Conservation (phyloP, 129 eudicot genomes). For the Heracleum sosnowskyi region DNA sequence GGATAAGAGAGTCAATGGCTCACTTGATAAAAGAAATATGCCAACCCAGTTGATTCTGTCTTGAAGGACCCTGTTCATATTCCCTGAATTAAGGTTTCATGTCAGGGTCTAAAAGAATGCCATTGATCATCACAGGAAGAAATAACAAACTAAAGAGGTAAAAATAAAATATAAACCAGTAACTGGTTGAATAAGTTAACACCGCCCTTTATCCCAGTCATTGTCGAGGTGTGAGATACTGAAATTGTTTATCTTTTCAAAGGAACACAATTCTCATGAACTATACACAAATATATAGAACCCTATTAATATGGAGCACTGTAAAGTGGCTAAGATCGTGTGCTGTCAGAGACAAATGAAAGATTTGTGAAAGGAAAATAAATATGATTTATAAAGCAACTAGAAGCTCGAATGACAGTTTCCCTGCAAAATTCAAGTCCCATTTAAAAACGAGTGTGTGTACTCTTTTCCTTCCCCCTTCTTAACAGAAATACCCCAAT, state of each 20-base stretch:
- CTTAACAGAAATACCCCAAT: not conserved
- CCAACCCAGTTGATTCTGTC: constrained; percentile 78
- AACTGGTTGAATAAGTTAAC: not conserved
- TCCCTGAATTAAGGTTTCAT: constrained; percentile 36
- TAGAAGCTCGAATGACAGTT: not conserved
- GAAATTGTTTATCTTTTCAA: not conserved
- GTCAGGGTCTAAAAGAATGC: not conserved
- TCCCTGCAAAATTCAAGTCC: not conserved
- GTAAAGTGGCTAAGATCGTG: not conserved
- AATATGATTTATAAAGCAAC: not conserved
- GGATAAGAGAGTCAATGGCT: constrained; percentile 11
- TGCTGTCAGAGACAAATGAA: not conserved
- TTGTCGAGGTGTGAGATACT: not conserved
- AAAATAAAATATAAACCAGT: not conserved
- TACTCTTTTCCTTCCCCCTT: too few species aligned
- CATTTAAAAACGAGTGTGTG: not conserved
- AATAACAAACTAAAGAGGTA: not conserved
- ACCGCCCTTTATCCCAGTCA: not conserved
- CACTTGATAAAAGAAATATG: constrained; percentile 81
- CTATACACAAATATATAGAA: not conserved
- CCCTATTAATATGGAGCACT: not conserved
- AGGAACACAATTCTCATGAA: not conserved
- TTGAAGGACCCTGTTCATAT: constrained; percentile 45
- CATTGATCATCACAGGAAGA: not conserved
- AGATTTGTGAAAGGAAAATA: not conserved